phyloP scores from a whole-genome alignment of 1,284 basidiomycete genomes.

The Ustilago shanxiensis region DNA sequence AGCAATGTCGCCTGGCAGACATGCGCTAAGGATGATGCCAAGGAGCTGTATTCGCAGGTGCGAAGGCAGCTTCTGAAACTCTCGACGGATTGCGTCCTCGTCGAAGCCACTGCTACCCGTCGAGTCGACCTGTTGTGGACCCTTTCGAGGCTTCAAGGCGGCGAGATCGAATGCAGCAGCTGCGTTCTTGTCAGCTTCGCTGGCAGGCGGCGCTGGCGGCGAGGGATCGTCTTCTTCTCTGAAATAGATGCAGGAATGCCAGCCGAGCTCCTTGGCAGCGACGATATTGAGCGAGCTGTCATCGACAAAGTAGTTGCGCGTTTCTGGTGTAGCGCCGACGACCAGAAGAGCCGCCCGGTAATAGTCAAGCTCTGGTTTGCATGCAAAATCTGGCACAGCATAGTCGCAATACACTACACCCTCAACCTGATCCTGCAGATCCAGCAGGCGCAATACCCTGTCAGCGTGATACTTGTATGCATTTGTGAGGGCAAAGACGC shows the following conservation, averaged over 20 bases:
- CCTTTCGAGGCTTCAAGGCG: conserved; percentile 13
- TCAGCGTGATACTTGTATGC: conserved; percentile 78
- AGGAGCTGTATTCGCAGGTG: conserved; percentile 52
- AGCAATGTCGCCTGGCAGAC: conserved; percentile 57
- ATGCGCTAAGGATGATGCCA: conserved; percentile 54
- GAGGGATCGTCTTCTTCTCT: conserved; percentile 48
- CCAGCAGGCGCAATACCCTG: conserved; percentile 81
- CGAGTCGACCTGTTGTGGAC: neutral
- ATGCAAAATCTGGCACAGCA: conserved; percentile 76
- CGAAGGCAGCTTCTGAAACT: conserved; percentile 44
- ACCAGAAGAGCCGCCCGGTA: conserved; percentile 57
- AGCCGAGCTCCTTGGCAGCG: conserved; percentile 63
- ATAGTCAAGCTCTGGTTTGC: conserved; percentile 79
- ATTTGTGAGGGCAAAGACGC: conserved; percentile 72
- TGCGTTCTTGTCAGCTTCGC: conserved; percentile 21
- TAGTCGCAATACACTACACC: conserved; percentile 87
- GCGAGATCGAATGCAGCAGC: conserved; percentile 32
- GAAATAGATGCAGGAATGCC: conserved; percentile 64
- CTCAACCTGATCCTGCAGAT: conserved; percentile 81
- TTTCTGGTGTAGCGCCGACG: conserved; percentile 36
- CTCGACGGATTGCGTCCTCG: conserved; percentile 40
- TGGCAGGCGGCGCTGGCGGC: conserved; percentile 11
- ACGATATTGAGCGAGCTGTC: conserved; percentile 65
- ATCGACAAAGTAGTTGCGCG: conserved; percentile 65
- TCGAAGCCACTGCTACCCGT: conserved; percentile 34